Conservation (phyloP, 2,329 filamentous ascomycete species). For the Camptophora hylomeconis region DNA sequence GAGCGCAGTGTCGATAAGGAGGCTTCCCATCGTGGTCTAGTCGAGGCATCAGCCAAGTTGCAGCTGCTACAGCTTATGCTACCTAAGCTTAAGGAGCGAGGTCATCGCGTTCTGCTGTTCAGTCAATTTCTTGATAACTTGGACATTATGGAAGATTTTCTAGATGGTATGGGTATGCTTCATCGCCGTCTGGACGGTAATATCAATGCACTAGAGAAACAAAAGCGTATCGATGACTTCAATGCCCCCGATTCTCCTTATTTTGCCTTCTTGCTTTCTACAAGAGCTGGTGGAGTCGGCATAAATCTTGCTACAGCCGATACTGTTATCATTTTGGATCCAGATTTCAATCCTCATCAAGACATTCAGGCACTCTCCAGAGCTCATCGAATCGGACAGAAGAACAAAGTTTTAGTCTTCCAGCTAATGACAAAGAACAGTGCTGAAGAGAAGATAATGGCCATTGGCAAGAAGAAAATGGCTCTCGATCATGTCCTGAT, state of each 20-base stretch:
- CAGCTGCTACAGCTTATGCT: conserved; percentile 73
- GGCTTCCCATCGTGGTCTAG: conserved; percentile 62
- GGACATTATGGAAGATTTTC: conserved; percentile 82
- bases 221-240: conserved; percentile 86
- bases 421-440: conserved; percentile 82
- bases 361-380: conserved; percentile 91
- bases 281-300: conserved; percentile 86
- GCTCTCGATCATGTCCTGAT: conserved; percentile 90
- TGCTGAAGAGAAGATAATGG: conserved; percentile 90
- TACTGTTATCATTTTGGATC: conserved; percentile 93
- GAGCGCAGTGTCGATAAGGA: conserved; percentile 52
- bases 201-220: conserved; percentile 71
- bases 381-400: conserved; percentile 91
- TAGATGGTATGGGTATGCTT: conserved; percentile 58
- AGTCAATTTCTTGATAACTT: conserved; percentile 86
- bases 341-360: conserved; percentile 96
- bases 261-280: conserved; percentile 88
- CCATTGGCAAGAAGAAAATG: conserved; percentile 92
- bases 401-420: conserved; percentile 89
- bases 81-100: conserved; percentile 70
- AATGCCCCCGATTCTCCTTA: conserved; percentile 71
- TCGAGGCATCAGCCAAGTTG: conserved; percentile 86
- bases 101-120: conserved; percentile 86
- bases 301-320: conserved; percentile 96
- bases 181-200: conserved; percentile 79